A percentile compares a stretch with the other conserved stretches of the same genome.
Evolutionary conservation across 768 basidiomycete species (phyloP).

Genomic region (Xanthoconium purpureum): DNA sequence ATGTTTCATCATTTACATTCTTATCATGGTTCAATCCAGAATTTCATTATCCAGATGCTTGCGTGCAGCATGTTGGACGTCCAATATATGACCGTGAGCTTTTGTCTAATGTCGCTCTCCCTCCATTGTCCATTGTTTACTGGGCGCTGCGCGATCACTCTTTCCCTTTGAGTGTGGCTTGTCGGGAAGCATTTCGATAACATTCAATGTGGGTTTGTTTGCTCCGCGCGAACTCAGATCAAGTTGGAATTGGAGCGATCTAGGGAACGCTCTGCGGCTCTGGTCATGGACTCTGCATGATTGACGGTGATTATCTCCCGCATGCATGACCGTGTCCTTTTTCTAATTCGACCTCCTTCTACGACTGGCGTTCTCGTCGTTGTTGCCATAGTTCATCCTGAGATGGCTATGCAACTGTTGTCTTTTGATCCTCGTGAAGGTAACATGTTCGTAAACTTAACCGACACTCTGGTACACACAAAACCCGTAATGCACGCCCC

Average conservation of each 20-base stretch:
- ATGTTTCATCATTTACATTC: constrained; percentile 12
- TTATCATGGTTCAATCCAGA: background rate
- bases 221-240: constrained; percentile 6
- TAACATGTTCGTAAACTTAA: constrained; percentile 8
- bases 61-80: constrained; percentile 7
- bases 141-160: constrained; percentile 1
- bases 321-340: constrained; percentile 7
- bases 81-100: constrained; percentile 15
- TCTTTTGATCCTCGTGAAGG: constrained; percentile 5
- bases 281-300: constrained; percentile 5
- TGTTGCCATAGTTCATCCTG: constrained; percentile 1
- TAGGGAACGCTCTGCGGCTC: background rate
- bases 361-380: constrained; percentile 7
- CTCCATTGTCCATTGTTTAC: background rate
- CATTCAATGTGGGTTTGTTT: constrained; percentile 2
- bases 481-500: constrained; percentile 7
- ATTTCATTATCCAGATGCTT: constrained; percentile 16
- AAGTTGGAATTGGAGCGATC: constrained; percentile 4
- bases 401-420: constrained; percentile 3
- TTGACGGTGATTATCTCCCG: constrained; percentile 27
- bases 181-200: constrained; percentile 1
- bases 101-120: background rate
- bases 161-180: background rate
- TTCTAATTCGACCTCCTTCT: background rate
- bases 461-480: constrained; percentile 16